Conservation (phyloP, 2,329 filamentous ascomycete genomes). For the Aspergillus pseudonomiae region DNA sequence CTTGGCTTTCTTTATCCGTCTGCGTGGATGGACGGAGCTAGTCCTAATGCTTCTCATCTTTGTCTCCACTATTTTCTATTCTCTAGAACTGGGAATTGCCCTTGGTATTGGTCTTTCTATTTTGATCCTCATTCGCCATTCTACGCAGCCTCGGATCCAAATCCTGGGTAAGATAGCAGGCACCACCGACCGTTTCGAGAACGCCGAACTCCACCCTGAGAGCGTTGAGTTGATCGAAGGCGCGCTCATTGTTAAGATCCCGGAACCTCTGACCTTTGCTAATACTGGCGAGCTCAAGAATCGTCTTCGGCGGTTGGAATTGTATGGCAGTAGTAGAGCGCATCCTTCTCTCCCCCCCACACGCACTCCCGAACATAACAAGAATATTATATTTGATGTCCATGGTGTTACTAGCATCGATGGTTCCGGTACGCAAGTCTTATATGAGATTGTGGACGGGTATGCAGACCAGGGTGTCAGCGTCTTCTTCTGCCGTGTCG, state of each 20-base stretch:
- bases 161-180: constrained; percentile 89
- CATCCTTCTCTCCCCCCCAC: constrained; percentile 87
- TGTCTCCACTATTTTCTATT: constrained; percentile 90
- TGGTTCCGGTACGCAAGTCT: constrained; percentile 87
- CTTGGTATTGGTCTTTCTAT: constrained; percentile 90
- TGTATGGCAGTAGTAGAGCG: constrained; percentile 82
- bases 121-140: constrained; percentile 85
- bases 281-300: constrained; percentile 93
- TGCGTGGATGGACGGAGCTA: constrained; percentile 84
- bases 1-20: constrained; percentile 82
- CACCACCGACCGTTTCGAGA: constrained; percentile 76
- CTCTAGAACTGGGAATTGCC: constrained; percentile 88
- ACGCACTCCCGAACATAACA: constrained; percentile 76
- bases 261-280: constrained; percentile 93
- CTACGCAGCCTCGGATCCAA: constrained; percentile 90
- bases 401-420: constrained; percentile 96
- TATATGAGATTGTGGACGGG: constrained; percentile 81
- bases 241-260: constrained; percentile 94
- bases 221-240: constrained; percentile 87
- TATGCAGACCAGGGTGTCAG: constrained; percentile 76
- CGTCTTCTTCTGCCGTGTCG: constrained; percentile 58
- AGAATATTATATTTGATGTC: constrained; percentile 94
- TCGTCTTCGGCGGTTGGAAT: constrained; percentile 78
- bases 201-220: constrained; percentile 73
- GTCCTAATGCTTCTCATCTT: constrained; percentile 89